phyloP scores from a whole-genome alignment of 2,329 filamentous ascomycete genomes.

The Colletotrichum horii region DNA sequence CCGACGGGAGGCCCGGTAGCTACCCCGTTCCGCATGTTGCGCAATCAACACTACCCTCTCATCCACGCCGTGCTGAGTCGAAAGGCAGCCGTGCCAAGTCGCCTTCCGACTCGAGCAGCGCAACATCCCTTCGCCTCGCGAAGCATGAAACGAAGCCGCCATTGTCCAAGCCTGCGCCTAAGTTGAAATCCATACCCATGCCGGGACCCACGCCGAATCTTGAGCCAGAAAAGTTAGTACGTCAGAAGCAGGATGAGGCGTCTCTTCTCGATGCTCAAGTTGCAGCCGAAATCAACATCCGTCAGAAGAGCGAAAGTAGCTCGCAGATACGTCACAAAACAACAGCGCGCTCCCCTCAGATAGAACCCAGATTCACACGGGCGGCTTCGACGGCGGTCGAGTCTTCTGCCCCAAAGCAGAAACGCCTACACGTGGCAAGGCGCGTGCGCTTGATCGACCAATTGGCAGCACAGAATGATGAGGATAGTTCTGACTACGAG shows the following conservation, averaged over 20 bases:
- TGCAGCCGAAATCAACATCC: background rate
- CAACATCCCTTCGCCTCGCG: background rate
- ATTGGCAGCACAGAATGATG: slow-evolving; percentile 15
- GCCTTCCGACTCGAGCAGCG: background rate
- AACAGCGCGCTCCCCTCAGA: background rate
- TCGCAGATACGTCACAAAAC: background rate
- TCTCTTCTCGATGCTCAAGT: background rate
- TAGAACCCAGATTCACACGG: background rate
- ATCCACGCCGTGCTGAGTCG: background rate
- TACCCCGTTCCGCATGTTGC: background rate
- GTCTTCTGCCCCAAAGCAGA: background rate
- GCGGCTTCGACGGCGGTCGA: background rate
- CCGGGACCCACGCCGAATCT: background rate
- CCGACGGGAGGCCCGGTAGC: background rate
- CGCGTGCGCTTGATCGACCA: slow-evolving; percentile 22
- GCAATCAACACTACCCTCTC: background rate
- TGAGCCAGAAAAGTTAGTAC: background rate
- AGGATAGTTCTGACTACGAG: slow-evolving; percentile 12
- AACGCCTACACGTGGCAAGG: background rate
- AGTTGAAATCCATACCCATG: background rate
- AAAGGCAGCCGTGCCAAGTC: background rate
- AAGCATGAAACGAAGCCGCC: background rate
- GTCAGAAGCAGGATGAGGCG: background rate
- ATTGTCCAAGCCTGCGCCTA: background rate
- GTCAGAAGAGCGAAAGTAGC: background rate